Evolutionary conservation across 2,329 filamentous ascomycete species (phyloP).

Genomic region (Pseudogymnoascus sp.): DNA sequence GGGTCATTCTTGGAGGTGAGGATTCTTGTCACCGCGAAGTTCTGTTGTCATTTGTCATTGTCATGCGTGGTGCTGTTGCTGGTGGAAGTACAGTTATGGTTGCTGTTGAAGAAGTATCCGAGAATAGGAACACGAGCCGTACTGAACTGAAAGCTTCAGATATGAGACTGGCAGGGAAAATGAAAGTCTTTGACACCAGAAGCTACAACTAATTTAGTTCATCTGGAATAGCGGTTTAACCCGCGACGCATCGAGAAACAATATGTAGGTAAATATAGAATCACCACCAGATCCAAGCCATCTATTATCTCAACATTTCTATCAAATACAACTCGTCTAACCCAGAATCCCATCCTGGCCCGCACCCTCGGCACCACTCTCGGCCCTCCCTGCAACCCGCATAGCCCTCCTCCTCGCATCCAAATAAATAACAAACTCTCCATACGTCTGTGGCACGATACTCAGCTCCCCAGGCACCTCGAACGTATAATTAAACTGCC

Average conservation of each 20-base stretch:
- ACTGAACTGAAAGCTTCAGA: too few species aligned
- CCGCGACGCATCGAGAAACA: not conserved
- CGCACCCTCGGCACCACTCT: conserved; percentile 11
- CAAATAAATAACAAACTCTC: conserved; percentile 33
- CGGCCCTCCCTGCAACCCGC: conserved; percentile 10
- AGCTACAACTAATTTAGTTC: not conserved
- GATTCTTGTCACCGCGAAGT: not conserved
- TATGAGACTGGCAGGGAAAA: too few species aligned
- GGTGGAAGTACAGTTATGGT: not conserved
- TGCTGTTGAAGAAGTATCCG: too few species aligned
- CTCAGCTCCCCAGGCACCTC: conserved; percentile 56
- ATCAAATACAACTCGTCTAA: not conserved
- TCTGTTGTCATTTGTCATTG: not conserved
- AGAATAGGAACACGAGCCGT: too few species aligned
- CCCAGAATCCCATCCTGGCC: not conserved
- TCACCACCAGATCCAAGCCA: not conserved
- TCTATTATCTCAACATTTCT: not conserved
- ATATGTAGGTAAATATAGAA: not conserved
- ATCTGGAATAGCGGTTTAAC: not conserved
- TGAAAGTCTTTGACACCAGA: too few species aligned
- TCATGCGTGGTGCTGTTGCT: not conserved
- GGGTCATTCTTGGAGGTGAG: not conserved
- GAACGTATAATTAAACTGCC: conserved; percentile 68
- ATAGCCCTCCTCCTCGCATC: conserved; percentile 31
- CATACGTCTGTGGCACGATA: conserved; percentile 49